Evolutionary conservation across 495 filamentous ascomycete species (phyloP).

Genomic region (Hypoxylon intermedium): DNA sequence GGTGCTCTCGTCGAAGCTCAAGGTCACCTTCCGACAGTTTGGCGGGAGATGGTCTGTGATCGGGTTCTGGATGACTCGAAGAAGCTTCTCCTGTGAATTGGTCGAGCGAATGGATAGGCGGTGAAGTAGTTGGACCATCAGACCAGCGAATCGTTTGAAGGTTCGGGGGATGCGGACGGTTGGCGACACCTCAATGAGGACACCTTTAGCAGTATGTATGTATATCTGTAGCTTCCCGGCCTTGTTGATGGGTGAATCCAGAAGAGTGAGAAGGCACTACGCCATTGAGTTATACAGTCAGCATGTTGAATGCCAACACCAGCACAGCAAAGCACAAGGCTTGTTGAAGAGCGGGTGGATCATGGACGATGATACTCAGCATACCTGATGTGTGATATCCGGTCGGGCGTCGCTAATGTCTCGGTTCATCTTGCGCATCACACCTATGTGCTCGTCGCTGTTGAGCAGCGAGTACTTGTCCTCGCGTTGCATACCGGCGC

Average conservation of each 20-base stretch:
- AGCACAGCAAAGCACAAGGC: constrained; percentile 1
- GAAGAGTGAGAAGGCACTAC: constrained; percentile 94
- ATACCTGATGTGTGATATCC: constrained; percentile 97
- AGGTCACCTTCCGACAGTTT: constrained; percentile 95
- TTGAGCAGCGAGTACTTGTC: constrained; percentile 97
- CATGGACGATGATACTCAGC: constrained; percentile 15
- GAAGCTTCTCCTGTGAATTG: constrained; percentile 93
- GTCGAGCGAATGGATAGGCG: constrained; percentile 94
- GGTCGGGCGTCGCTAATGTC: constrained; percentile 97
- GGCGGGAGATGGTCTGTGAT: constrained; percentile 96
- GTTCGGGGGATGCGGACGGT: constrained; percentile 96
- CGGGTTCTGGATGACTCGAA: constrained; percentile 97
- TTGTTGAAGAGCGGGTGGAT: constrained; percentile 25
- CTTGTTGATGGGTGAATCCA: constrained; percentile 98
- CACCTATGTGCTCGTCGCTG: constrained; percentile 97
- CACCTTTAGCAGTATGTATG: constrained; percentile 95
- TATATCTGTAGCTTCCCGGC: constrained; percentile 97
- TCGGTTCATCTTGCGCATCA: constrained; percentile 98
- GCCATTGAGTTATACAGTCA: constrained; percentile 40
- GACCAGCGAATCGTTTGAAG: constrained; percentile 96
- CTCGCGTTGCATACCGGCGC: constrained; percentile 71
- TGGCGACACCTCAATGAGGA: constrained; percentile 96
- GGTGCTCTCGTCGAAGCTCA: constrained; percentile 88
- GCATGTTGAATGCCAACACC: constrained; percentile 53
- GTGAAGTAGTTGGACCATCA: constrained; percentile 99